Evolutionary conservation across 441 rosid species (phyloP).

Genomic region (Iberis amara): DNA sequence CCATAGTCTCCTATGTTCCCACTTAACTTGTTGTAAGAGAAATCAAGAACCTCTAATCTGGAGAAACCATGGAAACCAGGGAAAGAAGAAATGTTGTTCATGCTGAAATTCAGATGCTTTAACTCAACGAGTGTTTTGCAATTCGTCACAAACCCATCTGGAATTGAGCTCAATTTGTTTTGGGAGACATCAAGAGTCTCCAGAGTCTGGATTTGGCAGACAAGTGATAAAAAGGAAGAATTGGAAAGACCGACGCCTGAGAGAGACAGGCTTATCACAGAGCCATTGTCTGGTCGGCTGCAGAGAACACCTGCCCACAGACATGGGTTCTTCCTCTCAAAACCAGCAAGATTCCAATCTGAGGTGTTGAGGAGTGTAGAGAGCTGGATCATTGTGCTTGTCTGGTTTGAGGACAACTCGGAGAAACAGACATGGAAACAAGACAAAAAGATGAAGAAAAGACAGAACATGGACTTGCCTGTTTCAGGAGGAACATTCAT

Average conservation of each 20-base stretch:
- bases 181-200: conserved; percentile 47
- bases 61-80: conserved; percentile 45
- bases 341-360: conserved; percentile 35
- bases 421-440: conserved; percentile 29
- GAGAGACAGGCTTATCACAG: conserved; percentile 36
- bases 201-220: conserved; percentile 51
- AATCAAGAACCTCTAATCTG: conserved; percentile 49
- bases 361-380: conserved; percentile 31
- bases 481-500: conserved; percentile 12
- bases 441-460: conserved; percentile 29
- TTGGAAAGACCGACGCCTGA: conserved; percentile 36
- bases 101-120: conserved; percentile 49
- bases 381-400: conserved; percentile 37
- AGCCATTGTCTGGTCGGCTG: conserved; percentile 31
- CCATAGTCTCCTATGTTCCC: conserved; percentile 36
- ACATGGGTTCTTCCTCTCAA: conserved; percentile 43
- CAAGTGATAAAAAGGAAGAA: conserved; percentile 37
- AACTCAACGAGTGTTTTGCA: conserved; percentile 45
- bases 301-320: conserved; percentile 55
- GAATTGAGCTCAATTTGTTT: conserved; percentile 45
- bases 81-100: conserved; percentile 35
- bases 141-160: conserved; percentile 34
- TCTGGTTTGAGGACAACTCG: conserved; percentile 40
- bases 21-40: conserved; percentile 37
- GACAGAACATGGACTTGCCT: conserved; percentile 17